Base-by-base conservation (phyloP, 2,329 filamentous ascomycete species). In the Lomentospora prolificans region DNA sequence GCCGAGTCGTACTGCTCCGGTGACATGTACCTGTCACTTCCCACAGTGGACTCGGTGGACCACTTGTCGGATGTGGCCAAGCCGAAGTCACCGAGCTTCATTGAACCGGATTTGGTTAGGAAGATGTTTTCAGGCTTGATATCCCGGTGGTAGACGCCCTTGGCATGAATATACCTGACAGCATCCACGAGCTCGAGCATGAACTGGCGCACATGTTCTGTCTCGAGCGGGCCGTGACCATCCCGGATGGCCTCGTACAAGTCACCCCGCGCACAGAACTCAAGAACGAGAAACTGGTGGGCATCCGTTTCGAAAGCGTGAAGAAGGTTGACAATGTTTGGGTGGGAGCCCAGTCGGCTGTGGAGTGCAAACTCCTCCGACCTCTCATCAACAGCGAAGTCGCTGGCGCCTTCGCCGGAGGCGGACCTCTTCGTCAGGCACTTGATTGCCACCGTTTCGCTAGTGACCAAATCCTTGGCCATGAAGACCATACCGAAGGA, bases 41-140 rank as follows among this genome's bases (percentile, higher is more conserved):
- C 94, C 50, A 99, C 94, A 59, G 89, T 94, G 60, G 87, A 86
- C 75, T 99, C 94, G 64, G 87, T 87, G 24, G 89, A 95, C 90
- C 90, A 96, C 63, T 84, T 78, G 59, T 95, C 90, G 5, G 84
- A 88, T 9, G 92, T 96, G 53, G 91, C 91, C 60, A 99, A 78
- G 55, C 94, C 94, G 68, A 97, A 96, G 71, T 99, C 94, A 65
- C 94, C 94, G 33, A 99, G 84, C 75, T 99, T 99, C 87, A 97
- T 88, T 39, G 86, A 80, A 55, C 92, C 92, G 62, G 86, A 82
- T 58, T 91, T 82, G 58, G 85, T 88, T 60, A 99, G 79, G 70
- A 99, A 97, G 70, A 99, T 96, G 77, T 99, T 99, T 79, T 99
- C 94, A 0, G 94, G 94, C 76, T 99, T 99, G 81, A 99, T 96